Evolutionary conservation across 805 yeast species (phyloP).

Genomic region (Candida andamanensis): DNA sequence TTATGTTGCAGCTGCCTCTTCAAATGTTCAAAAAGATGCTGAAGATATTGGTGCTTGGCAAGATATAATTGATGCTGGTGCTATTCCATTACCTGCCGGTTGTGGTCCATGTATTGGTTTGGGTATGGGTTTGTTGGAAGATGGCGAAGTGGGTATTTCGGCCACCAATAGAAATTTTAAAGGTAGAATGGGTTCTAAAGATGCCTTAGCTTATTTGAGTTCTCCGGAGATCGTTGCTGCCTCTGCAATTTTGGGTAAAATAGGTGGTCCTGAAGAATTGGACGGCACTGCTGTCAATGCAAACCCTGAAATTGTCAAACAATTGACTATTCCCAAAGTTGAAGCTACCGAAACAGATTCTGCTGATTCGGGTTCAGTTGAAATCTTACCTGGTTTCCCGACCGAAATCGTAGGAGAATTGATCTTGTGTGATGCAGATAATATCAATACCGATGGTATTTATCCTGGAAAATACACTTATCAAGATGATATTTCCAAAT

Average conservation of each 20-base stretch:
- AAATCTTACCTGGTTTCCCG: conserved; percentile 88
- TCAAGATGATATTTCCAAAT: conserved; percentile 93
- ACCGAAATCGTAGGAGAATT: conserved; percentile 83
- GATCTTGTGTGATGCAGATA: conserved; percentile 93
- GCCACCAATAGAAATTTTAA: conserved; percentile 98
- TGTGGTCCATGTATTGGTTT: conserved; percentile 99
- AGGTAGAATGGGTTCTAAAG: conserved; percentile 98
- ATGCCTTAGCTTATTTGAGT: conserved; percentile 91
- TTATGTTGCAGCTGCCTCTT: conserved; percentile 96
- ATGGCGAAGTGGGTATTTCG: conserved; percentile 96
- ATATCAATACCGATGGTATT: conserved; percentile 95
- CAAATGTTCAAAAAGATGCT: conserved; percentile 89
- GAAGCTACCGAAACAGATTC: conserved; percentile 23
- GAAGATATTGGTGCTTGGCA: conserved; percentile 92
- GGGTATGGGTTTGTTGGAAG: conserved; percentile 88
- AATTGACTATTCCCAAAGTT: conserved; percentile 26
- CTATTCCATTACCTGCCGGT: conserved; percentile 93
- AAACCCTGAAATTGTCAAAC: conserved; percentile 46
- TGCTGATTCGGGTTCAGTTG: conserved; percentile 45
- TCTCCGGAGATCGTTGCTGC: conserved; percentile 99
- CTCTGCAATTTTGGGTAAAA: conserved; percentile 90
- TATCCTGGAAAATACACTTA: conserved; percentile 99
- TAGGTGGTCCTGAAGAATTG: conserved; percentile 88
- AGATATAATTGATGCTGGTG: conserved; percentile 84
- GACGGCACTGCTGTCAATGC: conserved; percentile 44